Conservation (phyloP, 1,284 basidiomycete species). For the Tylopilus orsonianus region DNA sequence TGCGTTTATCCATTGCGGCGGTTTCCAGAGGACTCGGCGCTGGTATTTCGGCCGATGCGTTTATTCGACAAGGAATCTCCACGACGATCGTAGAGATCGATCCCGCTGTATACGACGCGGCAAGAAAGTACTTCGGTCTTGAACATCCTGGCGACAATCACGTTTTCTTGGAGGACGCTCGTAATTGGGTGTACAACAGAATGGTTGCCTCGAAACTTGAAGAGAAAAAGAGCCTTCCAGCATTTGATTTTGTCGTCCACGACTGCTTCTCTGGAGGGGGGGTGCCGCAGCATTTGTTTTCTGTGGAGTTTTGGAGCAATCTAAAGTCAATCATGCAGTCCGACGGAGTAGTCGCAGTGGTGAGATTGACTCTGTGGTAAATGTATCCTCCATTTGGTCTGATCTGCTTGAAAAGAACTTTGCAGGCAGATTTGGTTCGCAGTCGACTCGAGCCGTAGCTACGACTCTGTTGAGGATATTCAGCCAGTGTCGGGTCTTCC, state of each 20-base stretch:
- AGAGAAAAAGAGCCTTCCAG: conserved; percentile 28
- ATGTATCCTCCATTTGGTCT: conserved; percentile 13
- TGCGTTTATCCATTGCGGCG: conserved; percentile 5
- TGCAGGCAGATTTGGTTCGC: conserved; percentile 65
- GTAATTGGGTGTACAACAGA: conserved; percentile 55
- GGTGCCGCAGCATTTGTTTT: conserved; percentile 81
- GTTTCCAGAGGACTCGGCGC: conserved; percentile 75
- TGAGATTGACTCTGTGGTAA: conserved; percentile 39
- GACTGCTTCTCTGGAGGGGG: conserved; percentile 91
- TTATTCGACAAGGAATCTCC: conserved; percentile 64
- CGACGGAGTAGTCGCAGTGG: conserved; percentile 78
- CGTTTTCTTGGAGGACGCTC: conserved; percentile 76
- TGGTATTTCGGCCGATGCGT: conserved; percentile 76
- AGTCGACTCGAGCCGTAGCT: conserved; percentile 65
- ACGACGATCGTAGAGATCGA: conserved; percentile 86
- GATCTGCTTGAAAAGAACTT: conserved; percentile 54
- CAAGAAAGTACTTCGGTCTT: conserved; percentile 75
- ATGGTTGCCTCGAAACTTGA: conserved; percentile 34
- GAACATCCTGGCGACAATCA: conserved; percentile 54
- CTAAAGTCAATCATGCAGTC: conserved; percentile 63
- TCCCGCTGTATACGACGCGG: conserved; percentile 82
- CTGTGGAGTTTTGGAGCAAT: conserved; percentile 77
- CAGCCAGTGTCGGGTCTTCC: conserved; percentile 76
- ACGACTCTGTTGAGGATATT: conserved; percentile 69
- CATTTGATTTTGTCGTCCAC: conserved; percentile 81